These are phyloP conservation scores for Boletus fagicola DNA, from an alignment of 768 basidiomycete species.

Conservation along the genomic window DNA sequence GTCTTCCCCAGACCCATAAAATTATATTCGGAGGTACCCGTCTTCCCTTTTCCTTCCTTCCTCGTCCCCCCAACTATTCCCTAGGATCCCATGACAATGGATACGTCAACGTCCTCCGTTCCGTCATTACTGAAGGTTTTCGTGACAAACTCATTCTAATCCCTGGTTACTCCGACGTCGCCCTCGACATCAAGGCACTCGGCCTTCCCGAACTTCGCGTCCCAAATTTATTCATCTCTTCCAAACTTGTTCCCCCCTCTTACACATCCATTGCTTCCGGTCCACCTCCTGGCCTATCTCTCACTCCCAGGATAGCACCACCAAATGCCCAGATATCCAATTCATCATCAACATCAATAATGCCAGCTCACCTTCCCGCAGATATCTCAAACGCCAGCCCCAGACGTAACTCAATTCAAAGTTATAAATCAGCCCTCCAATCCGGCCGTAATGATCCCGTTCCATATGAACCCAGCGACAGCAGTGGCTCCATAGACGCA, in stretches of 20 bases:
- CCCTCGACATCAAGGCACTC: constrained; percentile 56
- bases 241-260: constrained; percentile 44
- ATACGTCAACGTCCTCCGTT: constrained; percentile 60
- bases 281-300: constrained; percentile 28
- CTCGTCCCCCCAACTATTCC: background rate
- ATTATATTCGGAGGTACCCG: constrained; percentile 63
- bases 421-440: constrained; percentile 45
- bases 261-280: constrained; percentile 26
- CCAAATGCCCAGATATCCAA: constrained; percentile 10
- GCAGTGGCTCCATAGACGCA: constrained; percentile 46
- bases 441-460: constrained; percentile 22
- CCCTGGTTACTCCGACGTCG: constrained; percentile 60
- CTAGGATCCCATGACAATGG: constrained; percentile 74
- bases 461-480: constrained; percentile 45
- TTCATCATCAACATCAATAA: constrained; percentile 11
- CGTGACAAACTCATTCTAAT: constrained; percentile 64
- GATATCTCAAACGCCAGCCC: constrained; percentile 16
- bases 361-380: background rate
- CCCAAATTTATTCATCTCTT: constrained; percentile 57
- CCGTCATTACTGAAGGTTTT: constrained; percentile 63
- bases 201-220: constrained; percentile 52
- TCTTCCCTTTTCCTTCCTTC: constrained; percentile 3
- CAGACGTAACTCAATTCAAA: constrained; percentile 28
- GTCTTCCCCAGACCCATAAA: constrained; percentile 62
- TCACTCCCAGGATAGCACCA: constrained; percentile 11